A percentile compares a stretch with the other conserved stretches of the same genome.
Evolutionary conservation across 1,284 basidiomycete genomes (phyloP).

Genomic region (Ustilago nuda): DNA sequence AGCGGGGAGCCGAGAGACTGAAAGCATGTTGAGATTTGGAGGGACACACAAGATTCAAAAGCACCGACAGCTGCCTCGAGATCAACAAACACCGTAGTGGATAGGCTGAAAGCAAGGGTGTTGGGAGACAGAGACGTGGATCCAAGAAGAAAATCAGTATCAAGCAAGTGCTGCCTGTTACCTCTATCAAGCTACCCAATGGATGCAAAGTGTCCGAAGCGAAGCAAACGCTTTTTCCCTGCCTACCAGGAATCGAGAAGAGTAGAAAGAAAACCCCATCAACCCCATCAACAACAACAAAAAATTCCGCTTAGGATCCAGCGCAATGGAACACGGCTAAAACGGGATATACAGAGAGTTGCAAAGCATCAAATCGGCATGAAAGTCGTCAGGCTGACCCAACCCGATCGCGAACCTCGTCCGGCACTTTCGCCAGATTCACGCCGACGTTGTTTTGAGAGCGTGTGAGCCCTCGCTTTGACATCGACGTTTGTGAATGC

Average conservation of each 20-base stretch:
- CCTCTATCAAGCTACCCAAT: neutral
- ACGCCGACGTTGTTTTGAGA: neutral
- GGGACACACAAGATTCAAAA: constrained; percentile 4
- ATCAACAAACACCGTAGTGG: constrained; percentile 1
- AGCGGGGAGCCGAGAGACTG: neutral
- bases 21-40: too few species aligned
- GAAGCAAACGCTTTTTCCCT: neutral
- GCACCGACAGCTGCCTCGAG: constrained; percentile 7
- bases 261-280: neutral
- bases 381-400: neutral
- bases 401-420: constrained; percentile 3
- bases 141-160: neutral
- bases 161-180: too few species aligned
- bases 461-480: too few species aligned
- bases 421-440: neutral
- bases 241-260: neutral
- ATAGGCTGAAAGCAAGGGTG: neutral
- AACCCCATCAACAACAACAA: too few species aligned
- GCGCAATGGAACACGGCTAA: constrained; percentile 8
- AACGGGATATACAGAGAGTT: constrained; percentile 8
- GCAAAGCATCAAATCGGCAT: constrained; percentile 7
- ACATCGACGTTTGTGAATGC: neutral
- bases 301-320: constrained; percentile 4
- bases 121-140: neutral
- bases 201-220: neutral